These are phyloP conservation scores for Pseudisothecium myosuroides DNA, from an alignment of 225 moss, liverwort and hornwort genomes.

Conservation along the genomic window DNA sequence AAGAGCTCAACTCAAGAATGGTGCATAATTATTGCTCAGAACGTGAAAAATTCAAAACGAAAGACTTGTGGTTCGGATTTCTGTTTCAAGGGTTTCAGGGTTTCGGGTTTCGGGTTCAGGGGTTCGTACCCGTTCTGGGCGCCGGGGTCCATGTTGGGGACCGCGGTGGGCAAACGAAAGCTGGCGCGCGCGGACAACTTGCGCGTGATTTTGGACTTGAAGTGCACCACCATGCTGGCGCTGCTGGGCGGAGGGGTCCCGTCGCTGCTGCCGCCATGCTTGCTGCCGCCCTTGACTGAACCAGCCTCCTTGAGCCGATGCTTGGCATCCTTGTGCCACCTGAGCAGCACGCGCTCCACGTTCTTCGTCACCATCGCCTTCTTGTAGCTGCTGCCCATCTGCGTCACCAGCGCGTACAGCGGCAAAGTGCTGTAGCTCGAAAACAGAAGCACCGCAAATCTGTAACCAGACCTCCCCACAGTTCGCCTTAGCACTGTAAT, in stretches of 20 bases:
- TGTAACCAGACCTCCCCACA: background rate
- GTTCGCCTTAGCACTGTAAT: background rate
- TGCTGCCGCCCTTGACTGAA: background rate
- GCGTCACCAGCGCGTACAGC: conserved; percentile 84
- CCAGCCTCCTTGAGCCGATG: background rate
- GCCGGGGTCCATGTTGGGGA: background rate
- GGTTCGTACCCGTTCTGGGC: background rate
- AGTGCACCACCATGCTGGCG: conserved; percentile 31
- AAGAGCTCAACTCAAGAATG: background rate
- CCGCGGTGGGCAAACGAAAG: background rate
- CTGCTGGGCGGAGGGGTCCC: background rate
- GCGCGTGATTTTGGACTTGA: conserved; percentile 5
- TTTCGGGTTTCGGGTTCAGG: background rate
- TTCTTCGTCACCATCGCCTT: conserved; percentile 44
- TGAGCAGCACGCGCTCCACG: conserved; percentile 27
- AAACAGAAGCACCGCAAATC: conserved; percentile 1
- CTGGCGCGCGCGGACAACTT: background rate
- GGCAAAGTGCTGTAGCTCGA: conserved; percentile 73
- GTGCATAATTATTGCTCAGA: background rate
- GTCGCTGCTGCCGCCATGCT: background rate
- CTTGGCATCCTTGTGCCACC: conserved; percentile 37
- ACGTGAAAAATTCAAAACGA: background rate
- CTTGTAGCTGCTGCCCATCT: conserved; percentile 94
- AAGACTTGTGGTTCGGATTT: background rate
- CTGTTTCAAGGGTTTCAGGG: background rate